phyloP scores from a whole-genome alignment of 2,329 filamentous ascomycete species.

The Exophiala oligosperma region DNA sequence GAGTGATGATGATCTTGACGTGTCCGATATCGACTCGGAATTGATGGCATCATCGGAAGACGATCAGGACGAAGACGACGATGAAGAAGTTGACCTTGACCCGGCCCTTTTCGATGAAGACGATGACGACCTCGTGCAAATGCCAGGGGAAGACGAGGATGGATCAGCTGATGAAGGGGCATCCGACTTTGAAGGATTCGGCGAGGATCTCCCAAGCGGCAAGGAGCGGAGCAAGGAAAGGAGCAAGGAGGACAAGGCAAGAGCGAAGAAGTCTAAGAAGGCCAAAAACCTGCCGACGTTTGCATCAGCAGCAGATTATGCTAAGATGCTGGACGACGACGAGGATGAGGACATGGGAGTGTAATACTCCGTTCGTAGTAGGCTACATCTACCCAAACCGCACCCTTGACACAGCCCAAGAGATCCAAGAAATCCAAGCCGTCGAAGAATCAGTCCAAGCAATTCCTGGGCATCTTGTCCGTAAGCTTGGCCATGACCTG shows the following conservation, averaged over 20 bases:
- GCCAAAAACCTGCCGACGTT: conserved; percentile 88
- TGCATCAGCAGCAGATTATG: conserved; percentile 91
- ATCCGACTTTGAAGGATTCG: conserved; percentile 20
- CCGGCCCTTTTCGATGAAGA: conserved; percentile 41
- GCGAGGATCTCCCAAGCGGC: background rate
- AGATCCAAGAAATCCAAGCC: background rate
- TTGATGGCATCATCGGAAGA: conserved; percentile 42
- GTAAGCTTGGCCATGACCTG: background rate
- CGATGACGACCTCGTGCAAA: conserved; percentile 56
- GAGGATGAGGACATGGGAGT: conserved; percentile 48
- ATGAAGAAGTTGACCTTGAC: conserved; percentile 34
- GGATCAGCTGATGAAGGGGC: conserved; percentile 25
- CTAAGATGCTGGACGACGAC: conserved; percentile 74
- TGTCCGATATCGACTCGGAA: conserved; percentile 55
- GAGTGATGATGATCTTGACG: conserved; percentile 58
- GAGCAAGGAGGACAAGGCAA: conserved; percentile 26
- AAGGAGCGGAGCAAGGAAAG: conserved; percentile 5
- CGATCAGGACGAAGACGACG: conserved; percentile 48
- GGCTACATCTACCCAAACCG: background rate
- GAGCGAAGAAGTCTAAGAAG: conserved; percentile 50
- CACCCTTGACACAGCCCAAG: background rate
- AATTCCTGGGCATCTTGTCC: background rate
- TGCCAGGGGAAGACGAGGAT: conserved; percentile 37
- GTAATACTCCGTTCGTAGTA: background rate
- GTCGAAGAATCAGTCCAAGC: background rate